These are phyloP conservation scores for Cokeromyces recurvatus DNA, from an alignment of 371 early-diverging fungal species.

Conservation along the genomic window DNA sequence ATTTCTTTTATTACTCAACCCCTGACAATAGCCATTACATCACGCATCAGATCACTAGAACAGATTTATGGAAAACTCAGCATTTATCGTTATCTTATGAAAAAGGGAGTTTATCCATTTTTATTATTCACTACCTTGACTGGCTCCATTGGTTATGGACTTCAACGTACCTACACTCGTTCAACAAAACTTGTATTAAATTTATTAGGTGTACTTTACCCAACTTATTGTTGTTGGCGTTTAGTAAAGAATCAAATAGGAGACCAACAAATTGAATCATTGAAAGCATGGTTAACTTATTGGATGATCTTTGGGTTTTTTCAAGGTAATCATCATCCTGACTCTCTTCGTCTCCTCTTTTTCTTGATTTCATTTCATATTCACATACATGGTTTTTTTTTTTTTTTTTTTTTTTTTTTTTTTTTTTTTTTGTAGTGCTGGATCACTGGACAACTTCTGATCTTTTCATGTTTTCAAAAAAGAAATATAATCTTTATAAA, in stretches of 20 bases:
- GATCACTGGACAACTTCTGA: constrained; percentile 39
- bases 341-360: no score
- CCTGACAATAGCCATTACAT: constrained; percentile 10
- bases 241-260: constrained; percentile 2
- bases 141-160: constrained; percentile 12
- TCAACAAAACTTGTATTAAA: constrained; percentile 26
- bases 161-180: constrained; percentile 25
- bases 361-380: no score
- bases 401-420: no score
- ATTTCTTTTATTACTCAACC: constrained; percentile 27
- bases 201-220: constrained; percentile 40
- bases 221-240: constrained; percentile 35
- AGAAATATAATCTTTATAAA: constrained; percentile 43
- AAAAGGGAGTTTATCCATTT: constrained; percentile 31
- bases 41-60: constrained; percentile 30
- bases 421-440: constrained; percentile 23
- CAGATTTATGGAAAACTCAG: constrained; percentile 22
- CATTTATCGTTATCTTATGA: constrained; percentile 28
- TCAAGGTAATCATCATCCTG: no score
- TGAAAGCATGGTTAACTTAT: constrained; percentile 48
- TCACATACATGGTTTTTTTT: no score
- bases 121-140: constrained; percentile 24
- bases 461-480: constrained; percentile 23
- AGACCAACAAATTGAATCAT: constrained; percentile 1
- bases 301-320: constrained; percentile 49